Conservation (phyloP, 2,329 filamentous ascomycete genomes). For the Clarireedia homoeocarpa region DNA sequence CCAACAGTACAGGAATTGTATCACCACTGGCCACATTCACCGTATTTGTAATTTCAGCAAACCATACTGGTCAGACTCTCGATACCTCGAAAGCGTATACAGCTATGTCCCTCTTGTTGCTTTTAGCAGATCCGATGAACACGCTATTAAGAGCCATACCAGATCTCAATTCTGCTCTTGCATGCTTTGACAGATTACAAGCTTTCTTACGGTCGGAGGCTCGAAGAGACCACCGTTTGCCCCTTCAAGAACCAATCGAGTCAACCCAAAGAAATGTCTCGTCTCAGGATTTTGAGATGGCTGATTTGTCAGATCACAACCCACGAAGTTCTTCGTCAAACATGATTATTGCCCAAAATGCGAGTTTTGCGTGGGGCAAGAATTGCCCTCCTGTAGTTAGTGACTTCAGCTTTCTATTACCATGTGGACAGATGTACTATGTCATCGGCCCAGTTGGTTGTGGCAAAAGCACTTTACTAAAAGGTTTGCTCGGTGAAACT, state of each 20-base stretch:
- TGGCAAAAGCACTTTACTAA: constrained; percentile 27
- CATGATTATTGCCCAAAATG: constrained; percentile 21
- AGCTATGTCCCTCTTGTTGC: constrained; percentile 34
- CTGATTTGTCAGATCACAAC: background rate
- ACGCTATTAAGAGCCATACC: constrained; percentile 34
- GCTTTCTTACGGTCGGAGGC: constrained; percentile 26
- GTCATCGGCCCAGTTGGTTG: constrained; percentile 29
- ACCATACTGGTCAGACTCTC: constrained; percentile 23
- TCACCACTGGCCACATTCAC: constrained; percentile 35
- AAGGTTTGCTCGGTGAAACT: constrained; percentile 27
- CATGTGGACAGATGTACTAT: constrained; percentile 18
- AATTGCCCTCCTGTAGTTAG: constrained; percentile 10
- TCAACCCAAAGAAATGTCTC: background rate
- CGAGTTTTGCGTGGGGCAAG: constrained; percentile 19
- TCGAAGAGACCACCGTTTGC: constrained; percentile 18
- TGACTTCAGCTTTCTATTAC: constrained; percentile 17
- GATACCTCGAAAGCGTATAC: constrained; percentile 33
- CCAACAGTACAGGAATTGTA: constrained; percentile 23
- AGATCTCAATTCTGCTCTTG: constrained; percentile 31
- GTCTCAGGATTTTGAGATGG: constrained; percentile 10
- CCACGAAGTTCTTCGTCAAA: background rate
- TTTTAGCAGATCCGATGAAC: constrained; percentile 34
- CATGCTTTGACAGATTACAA: constrained; percentile 36
- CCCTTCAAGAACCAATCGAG: constrained; percentile 1
- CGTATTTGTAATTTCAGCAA: constrained; percentile 30